Conservation (phyloP, 1,284 basidiomycete genomes). For the Xerocomus nothofagi region DNA sequence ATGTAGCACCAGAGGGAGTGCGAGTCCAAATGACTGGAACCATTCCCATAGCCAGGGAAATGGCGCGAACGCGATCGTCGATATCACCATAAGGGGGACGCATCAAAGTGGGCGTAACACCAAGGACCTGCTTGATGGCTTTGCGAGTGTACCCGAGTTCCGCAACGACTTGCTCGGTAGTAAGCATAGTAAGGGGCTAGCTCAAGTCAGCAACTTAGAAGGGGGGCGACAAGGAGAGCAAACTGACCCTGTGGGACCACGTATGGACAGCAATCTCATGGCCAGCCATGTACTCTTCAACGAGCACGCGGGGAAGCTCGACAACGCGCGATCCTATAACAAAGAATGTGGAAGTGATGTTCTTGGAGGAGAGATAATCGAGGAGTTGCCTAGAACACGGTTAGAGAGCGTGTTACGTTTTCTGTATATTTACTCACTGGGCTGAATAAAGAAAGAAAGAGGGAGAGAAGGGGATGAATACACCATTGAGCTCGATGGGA, state of each 20-base stretch:
- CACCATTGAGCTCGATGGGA: not conserved
- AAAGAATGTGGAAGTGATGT: conserved; percentile 86
- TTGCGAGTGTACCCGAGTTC: conserved; percentile 92
- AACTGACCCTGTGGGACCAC: conserved; percentile 67
- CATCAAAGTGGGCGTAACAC: conserved; percentile 78
- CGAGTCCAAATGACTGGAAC: conserved; percentile 81
- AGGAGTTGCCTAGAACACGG: conserved; percentile 54
- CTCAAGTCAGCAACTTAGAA: conserved; percentile 2
- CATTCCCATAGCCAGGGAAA: conserved; percentile 80
- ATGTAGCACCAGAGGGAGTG: conserved; percentile 55
- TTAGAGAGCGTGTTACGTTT: conserved; percentile 16
- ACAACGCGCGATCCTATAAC: conserved; percentile 89
- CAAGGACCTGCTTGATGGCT: conserved; percentile 73
- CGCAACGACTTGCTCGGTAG: conserved; percentile 87
- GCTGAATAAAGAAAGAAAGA: conserved; percentile 37
- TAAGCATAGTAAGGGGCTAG: conserved; percentile 76
- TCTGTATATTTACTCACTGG: conserved; percentile 38
- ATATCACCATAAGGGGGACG: conserved; percentile 64
- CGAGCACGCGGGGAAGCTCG: conserved; percentile 73
- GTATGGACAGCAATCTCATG: conserved; percentile 82
- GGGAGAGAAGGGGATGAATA: conserved; percentile 3
- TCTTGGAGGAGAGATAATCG: conserved; percentile 63
- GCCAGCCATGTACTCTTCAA: conserved; percentile 83
- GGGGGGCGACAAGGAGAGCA: not conserved
- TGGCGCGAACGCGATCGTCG: conserved; percentile 87